These are phyloP conservation scores for Turnera subulata DNA, from an alignment of 345 rosid species.

Conservation along the genomic window DNA sequence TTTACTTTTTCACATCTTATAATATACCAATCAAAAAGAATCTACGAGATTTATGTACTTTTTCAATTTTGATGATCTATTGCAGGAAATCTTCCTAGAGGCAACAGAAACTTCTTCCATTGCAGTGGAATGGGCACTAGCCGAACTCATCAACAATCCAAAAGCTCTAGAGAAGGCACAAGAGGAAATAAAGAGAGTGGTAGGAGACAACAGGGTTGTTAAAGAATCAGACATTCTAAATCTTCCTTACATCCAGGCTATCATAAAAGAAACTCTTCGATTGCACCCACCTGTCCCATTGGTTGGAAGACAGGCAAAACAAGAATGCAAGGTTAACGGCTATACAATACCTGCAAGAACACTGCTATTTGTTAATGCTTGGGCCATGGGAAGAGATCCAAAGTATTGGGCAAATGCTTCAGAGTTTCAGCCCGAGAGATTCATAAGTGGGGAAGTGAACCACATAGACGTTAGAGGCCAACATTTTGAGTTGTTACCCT, in stretches of 20 bases:
- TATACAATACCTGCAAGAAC: neutral
- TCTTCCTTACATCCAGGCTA: constrained; percentile 6
- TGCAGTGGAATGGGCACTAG: constrained; percentile 12
- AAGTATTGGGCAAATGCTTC: neutral
- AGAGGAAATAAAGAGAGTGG: neutral
- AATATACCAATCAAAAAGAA: no score
- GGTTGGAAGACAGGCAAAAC: constrained; percentile 1
- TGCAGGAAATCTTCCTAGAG: constrained; percentile 3
- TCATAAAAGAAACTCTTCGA: constrained; percentile 3
- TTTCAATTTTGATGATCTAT: no score
- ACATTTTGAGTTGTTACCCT: neutral
- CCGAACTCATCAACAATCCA: constrained; percentile 11
- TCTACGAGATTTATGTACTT: no score
- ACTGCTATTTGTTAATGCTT: constrained; percentile 1
- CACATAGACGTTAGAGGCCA: neutral
- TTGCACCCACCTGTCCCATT: constrained; percentile 9
- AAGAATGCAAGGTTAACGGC: constrained; percentile 10
- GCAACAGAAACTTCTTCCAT: constrained; percentile 7
- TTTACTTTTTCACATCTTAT: no score
- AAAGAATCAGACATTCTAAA: constrained; percentile 3
- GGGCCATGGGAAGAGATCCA: constrained; percentile 9
- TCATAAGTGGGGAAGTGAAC: neutral
- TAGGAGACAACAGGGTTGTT: neutral
- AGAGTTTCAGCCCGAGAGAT: constrained; percentile 7
- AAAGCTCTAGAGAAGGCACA: constrained; percentile 1